Conservation (phyloP, 1,139 yeast species). For the Debaryomyces subglobosus region DNA sequence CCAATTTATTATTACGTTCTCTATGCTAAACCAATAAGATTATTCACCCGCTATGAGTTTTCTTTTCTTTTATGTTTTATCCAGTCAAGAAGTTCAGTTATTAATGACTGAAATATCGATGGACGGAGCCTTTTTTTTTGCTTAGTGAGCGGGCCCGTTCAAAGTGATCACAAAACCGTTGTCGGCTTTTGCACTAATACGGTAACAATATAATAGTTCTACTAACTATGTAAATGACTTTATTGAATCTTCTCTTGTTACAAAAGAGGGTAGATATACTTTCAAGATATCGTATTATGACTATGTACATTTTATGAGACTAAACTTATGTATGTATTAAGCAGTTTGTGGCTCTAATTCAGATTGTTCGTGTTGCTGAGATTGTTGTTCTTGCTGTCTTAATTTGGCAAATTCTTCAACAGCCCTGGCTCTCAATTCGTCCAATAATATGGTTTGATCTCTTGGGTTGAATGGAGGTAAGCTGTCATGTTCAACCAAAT, state of each 20-base stretch:
- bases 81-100: neutral
- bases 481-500: conserved; percentile 58
- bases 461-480: conserved; percentile 66
- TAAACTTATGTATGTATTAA: neutral
- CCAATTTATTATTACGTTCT: neutral
- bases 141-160: conserved; percentile 3
- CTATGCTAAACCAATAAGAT: neutral
- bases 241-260: neutral
- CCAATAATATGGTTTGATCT: conserved; percentile 64
- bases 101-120: neutral
- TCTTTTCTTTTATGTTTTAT: neutral
- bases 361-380: neutral
- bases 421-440: conserved; percentile 53
- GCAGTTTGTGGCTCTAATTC: conserved; percentile 4
- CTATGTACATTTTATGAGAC: conserved; percentile 3
- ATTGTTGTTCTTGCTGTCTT: conserved; percentile 16
- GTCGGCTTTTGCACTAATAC: conserved; percentile 2
- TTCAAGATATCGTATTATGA: neutral
- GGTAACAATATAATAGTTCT: neutral
- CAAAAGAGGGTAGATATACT: neutral
- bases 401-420: conserved; percentile 35
- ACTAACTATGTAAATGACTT: neutral
- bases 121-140: neutral
- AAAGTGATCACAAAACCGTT: neutral
- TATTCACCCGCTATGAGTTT: neutral